Evolutionary conservation across 305 asterid species (phyloP), one percentile per base, ranked within the genome.

Genomic region (Fraxinus latifolia): DNA sequence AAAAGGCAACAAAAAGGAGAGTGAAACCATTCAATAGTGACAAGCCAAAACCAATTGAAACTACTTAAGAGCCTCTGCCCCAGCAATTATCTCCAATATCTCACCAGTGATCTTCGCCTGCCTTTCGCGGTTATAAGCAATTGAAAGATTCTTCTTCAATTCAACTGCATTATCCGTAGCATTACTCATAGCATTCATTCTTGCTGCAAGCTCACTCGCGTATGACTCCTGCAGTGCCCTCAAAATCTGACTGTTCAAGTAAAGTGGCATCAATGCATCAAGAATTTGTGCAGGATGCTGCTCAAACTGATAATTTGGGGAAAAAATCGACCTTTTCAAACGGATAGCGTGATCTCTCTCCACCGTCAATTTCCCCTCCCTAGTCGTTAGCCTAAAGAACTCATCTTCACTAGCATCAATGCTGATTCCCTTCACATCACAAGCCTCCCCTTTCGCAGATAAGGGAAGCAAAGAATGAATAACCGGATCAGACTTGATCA

Each of bases 261-360:
- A 91, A 8, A 94, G 92, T 15, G 98, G 98, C 93, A 94, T 85
- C 89, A 94, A 76, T 4, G 96, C 98, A 89, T 94, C 98, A 82
- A 92, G 95, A 85, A 92, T 92, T 83, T 92, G 95, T 3, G 93
- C 96, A 44, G 98, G 98, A 44, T 94, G 94, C 87, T 94, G 98
- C 91, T 94, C 98, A 74, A 91, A 92, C 85, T 89, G 55, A 79
- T 88, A 81, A 87, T 87, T 90, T 1, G 87, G 89, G 44, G 83
- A 76, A 60, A 84, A 75, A 7, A 0, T 29, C 47, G 39, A 80
- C 25, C 42, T 79, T 47, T 81, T 87, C 8, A 71, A 55, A 58
- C 68, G 83, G 71, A 29, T 8, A 9, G 73, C 6, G 7, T 17
- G 78, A 81, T 91, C 96, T 86, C 96, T 92, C 88, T 90, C 92